Conservation (phyloP, 2,329 filamentous ascomycete species). For the Verticillium zaregamsianum region DNA sequence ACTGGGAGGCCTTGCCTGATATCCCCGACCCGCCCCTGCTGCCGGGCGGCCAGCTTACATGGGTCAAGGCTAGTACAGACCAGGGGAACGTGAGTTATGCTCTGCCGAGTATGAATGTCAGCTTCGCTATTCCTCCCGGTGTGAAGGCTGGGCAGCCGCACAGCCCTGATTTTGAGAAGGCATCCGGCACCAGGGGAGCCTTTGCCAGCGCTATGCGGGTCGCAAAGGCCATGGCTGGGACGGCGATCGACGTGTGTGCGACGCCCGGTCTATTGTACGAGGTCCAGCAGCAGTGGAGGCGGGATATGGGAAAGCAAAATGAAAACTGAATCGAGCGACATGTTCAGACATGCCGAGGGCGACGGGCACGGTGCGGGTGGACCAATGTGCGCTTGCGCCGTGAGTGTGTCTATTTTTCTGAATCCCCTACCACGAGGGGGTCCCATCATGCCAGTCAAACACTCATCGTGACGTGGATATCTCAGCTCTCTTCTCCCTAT, state of each 20-base stretch:
- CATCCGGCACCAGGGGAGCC: conserved; percentile 14
- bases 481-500: conserved; percentile 6
- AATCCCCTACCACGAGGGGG: neutral
- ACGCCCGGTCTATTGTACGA: conserved; percentile 14
- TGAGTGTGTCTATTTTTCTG: conserved; percentile 1
- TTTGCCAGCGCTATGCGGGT: conserved; percentile 17
- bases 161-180: conserved; percentile 17
- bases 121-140: conserved; percentile 45
- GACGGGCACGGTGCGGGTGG: neutral
- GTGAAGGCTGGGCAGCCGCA: conserved; percentile 13
- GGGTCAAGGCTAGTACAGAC: conserved; percentile 53
- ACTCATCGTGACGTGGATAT: conserved; percentile 2
- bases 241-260: conserved; percentile 17
- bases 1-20: conserved; percentile 36
- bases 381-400: neutral
- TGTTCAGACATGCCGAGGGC: neutral
- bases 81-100: conserved; percentile 56
- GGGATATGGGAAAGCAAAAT: neutral
- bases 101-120: conserved; percentile 49
- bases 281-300: conserved; percentile 17
- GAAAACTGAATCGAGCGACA: neutral
- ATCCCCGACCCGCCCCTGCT: conserved; percentile 20
- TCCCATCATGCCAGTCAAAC: neutral
- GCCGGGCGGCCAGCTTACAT: conserved; percentile 31
- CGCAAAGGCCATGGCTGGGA: conserved; percentile 17